These are phyloP conservation scores for Biancaea sappan DNA, from an alignment of 306 rosid species.

Conservation along the genomic window DNA sequence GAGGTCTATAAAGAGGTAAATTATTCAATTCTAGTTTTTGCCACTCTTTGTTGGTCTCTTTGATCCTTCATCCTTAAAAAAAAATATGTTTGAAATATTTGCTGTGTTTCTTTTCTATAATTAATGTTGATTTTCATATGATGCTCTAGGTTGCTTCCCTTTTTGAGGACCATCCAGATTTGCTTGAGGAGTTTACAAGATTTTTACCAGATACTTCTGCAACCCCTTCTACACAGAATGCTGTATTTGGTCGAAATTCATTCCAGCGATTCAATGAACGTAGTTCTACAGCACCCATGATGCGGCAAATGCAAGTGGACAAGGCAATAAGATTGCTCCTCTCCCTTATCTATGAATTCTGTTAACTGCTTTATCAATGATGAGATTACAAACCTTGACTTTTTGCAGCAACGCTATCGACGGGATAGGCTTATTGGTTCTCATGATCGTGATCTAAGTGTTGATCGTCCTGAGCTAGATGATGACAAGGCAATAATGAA, in stretches of 20 bases:
- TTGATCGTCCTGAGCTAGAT: slow-evolving; percentile 72
- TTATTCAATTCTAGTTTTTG: background rate
- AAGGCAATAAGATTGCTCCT: slow-evolving; percentile 46
- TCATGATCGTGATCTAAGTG: slow-evolving; percentile 74
- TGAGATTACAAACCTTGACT: slow-evolving; percentile 27
- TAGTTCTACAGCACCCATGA: slow-evolving; percentile 58
- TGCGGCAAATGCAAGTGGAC: slow-evolving; percentile 62
- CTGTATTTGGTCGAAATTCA: slow-evolving; percentile 55
- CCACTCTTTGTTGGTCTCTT: background rate
- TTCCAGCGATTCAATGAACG: slow-evolving; percentile 72
- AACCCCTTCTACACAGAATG: slow-evolving; percentile 64
- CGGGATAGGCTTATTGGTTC: slow-evolving; percentile 62
- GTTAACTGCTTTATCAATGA: slow-evolving; percentile 23
- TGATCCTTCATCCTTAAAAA: background rate
- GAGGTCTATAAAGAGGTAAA: slow-evolving; percentile 93
- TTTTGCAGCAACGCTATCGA: slow-evolving; percentile 66
- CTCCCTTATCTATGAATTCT: slow-evolving; percentile 12
- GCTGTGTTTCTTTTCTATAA: slow-evolving; percentile 9
- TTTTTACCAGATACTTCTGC: slow-evolving; percentile 87
- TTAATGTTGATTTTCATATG: background rate
- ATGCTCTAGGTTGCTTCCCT: slow-evolving; percentile 73
- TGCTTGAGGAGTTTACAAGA: slow-evolving; percentile 88
- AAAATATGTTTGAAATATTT: background rate
- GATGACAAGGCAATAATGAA: slow-evolving; percentile 72
- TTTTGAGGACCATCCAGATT: slow-evolving; percentile 76